Percentiles rank a stretch among this genome's conserved stretches.
phyloP scores from a whole-genome alignment of 2,329 filamentous ascomycete genomes.

The Colletotrichum trifolii region DNA sequence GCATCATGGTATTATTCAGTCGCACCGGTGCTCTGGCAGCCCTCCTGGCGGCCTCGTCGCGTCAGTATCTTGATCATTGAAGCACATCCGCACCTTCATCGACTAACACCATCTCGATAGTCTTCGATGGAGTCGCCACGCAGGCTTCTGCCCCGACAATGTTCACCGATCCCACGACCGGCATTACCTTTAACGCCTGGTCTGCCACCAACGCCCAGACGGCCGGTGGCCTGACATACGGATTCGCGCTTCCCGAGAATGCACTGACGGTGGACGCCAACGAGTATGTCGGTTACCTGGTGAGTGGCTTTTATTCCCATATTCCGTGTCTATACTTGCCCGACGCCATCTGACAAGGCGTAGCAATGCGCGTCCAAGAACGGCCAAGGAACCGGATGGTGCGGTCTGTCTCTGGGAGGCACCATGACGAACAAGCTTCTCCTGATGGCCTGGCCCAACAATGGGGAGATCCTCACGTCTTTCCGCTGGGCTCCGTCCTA shows the following conservation, averaged over 20 bases:
- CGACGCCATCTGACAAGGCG: constrained; percentile 16
- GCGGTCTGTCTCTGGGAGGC: constrained; percentile 66
- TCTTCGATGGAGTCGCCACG: constrained; percentile 32
- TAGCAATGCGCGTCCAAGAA: constrained; percentile 59
- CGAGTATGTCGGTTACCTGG: constrained; percentile 71
- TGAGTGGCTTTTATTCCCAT: constrained; percentile 43
- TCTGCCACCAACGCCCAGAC: constrained; percentile 49
- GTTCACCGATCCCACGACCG: constrained; percentile 59
- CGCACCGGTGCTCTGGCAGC: constrained; percentile 31
- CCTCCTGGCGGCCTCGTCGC: constrained; percentile 27
- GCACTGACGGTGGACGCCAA: constrained; percentile 58
- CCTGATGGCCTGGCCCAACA: constrained; percentile 67
- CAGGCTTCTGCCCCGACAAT: constrained; percentile 35
- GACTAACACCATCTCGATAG: constrained; percentile 19
- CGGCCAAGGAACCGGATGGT: constrained; percentile 63
- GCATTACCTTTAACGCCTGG: constrained; percentile 65
- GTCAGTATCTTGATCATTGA: constrained; percentile 9
- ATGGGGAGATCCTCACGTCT: constrained; percentile 64
- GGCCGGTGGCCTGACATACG: constrained; percentile 61
- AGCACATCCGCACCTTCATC: not conserved
- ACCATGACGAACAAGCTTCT: constrained; percentile 69
- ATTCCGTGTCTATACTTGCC: not conserved
- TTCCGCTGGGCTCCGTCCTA: constrained; percentile 71
- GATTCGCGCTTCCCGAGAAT: constrained; percentile 63
- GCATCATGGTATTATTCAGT: constrained; percentile 35